Evolutionary conservation across 176 grass and related monocot genomes (phyloP), one percentile per base, ranked within the genome.

Genomic region (Neostapfia colusana): DNA sequence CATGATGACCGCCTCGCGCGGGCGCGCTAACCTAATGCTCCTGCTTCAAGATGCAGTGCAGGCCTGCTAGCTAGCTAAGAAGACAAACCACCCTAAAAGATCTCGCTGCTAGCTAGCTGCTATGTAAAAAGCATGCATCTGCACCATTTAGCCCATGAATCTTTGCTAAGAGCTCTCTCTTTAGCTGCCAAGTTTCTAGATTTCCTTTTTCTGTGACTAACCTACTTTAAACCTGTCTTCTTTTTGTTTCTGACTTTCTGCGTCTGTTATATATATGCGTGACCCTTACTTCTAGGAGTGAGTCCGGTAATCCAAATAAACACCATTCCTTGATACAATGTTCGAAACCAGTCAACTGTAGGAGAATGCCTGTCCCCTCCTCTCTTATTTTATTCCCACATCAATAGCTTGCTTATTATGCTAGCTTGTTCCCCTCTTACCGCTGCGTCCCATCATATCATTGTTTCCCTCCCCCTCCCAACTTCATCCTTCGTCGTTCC

Each of bases 281-380:
- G 59, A 61, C 60, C 69, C 64, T 79, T 79, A 41, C n/a, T n/a
- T 41, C 53, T 73, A 73, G 68, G 79, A 78, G 65, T 23, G 68
- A 71, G 61, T 87, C 74, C 41, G 65, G 39, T 61, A 24, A 60
- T 67, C 18, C 35, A n/a, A 55, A n/a, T n/a, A n/a, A n/a, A 59
- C 74, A 67, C 67, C 67, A 73, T 51, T 38, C 58, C 59, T 8
- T 73, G 74, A 41, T 78, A 67, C 77, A 84, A 37, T 81, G 87
- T 89, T 80, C 43, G 68, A 84, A 71, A 67, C 66, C 73, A 82
- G 91, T 94, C 95, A 98, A 94, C 55, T 90, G 79, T 84, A 86
- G 76, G 67, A 81, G 89, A 94, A 90, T 91, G 82, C 85, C 83
- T 90, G 89, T 83, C 79, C 63, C 61, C 83, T 85, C 88, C 85